Conservation (phyloP, 345 rosid genomes). For the Rhizophora mangle region DNA sequence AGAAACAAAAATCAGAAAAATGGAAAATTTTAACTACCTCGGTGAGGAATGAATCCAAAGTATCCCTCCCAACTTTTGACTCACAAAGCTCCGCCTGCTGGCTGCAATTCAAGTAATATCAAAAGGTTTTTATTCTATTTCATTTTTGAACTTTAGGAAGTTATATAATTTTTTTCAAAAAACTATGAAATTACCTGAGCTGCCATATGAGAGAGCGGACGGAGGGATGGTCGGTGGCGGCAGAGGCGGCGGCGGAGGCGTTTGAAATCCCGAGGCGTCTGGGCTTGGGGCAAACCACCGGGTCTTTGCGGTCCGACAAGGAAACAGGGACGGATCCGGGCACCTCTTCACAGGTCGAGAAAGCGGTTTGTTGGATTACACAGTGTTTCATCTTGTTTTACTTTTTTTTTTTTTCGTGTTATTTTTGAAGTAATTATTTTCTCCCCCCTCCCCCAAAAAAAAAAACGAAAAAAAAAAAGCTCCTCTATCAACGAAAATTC, state of each 20-base stretch:
- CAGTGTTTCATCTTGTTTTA: constrained; percentile 53
- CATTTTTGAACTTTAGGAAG: too few species aligned
- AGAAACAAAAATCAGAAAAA: neutral
- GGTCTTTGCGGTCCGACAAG: constrained; percentile 39
- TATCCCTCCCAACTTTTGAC: constrained; percentile 54
- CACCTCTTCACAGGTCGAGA: constrained; percentile 51
- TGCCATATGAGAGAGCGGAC: constrained; percentile 54
- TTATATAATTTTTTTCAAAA: neutral
- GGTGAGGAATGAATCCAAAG: constrained; percentile 66
- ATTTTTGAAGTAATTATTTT: too few species aligned
- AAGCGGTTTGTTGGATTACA: constrained; percentile 47
- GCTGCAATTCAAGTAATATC: constrained; percentile 35
- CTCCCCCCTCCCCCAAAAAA: too few species aligned
- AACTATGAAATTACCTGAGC: constrained; percentile 36
- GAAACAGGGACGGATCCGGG: constrained; percentile 33
- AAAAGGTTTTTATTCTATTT: neutral
- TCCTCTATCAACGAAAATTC: constrained; percentile 1
- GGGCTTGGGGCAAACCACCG: constrained; percentile 73
- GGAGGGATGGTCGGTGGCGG: constrained; percentile 38
- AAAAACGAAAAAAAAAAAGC: neutral
- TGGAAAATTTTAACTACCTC: constrained; percentile 42
- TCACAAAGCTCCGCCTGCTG: constrained; percentile 63
- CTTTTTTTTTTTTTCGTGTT: neutral
- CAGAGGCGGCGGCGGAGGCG: constrained; percentile 27
- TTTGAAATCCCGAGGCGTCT: constrained; percentile 50